phyloP scores from a whole-genome alignment of 2,329 filamentous ascomycete genomes.

The Talaromyces sp. region DNA sequence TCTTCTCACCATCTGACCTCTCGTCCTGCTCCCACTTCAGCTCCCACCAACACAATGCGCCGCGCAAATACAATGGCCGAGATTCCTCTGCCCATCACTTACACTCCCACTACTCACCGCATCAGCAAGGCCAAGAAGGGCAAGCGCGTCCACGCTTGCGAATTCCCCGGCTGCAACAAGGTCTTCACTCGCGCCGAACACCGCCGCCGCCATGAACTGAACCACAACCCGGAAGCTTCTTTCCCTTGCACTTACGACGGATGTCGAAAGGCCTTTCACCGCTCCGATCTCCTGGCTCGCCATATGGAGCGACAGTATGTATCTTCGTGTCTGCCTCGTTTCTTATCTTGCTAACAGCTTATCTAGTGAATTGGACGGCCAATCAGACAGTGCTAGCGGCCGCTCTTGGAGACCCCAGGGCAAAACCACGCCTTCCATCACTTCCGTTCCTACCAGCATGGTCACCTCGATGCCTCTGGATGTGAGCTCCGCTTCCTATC shows the following conservation, averaged over 20 bases:
- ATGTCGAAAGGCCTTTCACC: constrained; percentile 45
- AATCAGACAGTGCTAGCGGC: constrained; percentile 21
- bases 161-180: constrained; percentile 44
- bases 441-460: constrained; percentile 16
- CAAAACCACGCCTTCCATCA: constrained; percentile 15
- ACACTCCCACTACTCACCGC: constrained; percentile 45
- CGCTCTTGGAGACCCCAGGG: constrained; percentile 21
- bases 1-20: background rate
- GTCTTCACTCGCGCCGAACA: constrained; percentile 48
- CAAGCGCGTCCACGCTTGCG: constrained; percentile 45
- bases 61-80: constrained; percentile 23
- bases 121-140: constrained; percentile 50
- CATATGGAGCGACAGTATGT: constrained; percentile 49
- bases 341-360: background rate
- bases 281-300: constrained; percentile 41
- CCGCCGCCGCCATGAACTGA: constrained; percentile 45
- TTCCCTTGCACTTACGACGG: constrained; percentile 39
- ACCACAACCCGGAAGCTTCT: constrained; percentile 44
- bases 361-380: constrained; percentile 30
- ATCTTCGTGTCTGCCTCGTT: background rate
- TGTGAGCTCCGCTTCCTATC: constrained; percentile 17
- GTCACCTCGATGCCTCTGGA: constrained; percentile 20
- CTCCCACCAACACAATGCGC: constrained; percentile 15
- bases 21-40: background rate
- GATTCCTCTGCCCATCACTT: constrained; percentile 33